Conservation (phyloP, 495 filamentous ascomycete species). For the Lineolata rhizophorae region DNA sequence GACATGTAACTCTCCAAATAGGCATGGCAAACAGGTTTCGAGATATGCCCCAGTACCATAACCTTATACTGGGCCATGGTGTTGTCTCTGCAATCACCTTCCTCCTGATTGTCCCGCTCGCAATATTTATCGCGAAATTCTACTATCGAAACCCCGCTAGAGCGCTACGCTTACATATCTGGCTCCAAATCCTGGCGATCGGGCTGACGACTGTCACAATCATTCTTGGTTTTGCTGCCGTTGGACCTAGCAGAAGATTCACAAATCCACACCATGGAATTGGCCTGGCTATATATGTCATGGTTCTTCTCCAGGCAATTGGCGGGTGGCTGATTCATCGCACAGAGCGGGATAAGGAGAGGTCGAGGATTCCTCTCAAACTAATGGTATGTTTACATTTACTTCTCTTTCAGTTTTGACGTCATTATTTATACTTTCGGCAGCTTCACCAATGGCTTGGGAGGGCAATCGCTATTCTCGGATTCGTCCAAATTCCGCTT, state of each 20-base stretch:
- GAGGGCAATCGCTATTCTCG: constrained; percentile 50
- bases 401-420: background rate
- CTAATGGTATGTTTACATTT: constrained; percentile 36
- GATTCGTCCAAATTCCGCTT: constrained; percentile 68
- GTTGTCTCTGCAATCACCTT: constrained; percentile 76
- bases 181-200: constrained; percentile 65
- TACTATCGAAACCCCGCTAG: constrained; percentile 36
- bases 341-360: constrained; percentile 35
- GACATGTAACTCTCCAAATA: constrained; percentile 17
- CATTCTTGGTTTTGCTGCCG: constrained; percentile 55
- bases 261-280: constrained; percentile 87
- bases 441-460: constrained; percentile 76
- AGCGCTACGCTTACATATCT: constrained; percentile 63
- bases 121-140: constrained; percentile 62
- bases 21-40: constrained; percentile 85
- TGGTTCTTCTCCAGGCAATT: constrained; percentile 60
- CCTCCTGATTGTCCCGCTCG: constrained; percentile 56
- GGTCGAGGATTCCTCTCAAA: constrained; percentile 37
- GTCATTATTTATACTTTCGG: constrained; percentile 9
- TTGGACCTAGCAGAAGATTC: constrained; percentile 51
- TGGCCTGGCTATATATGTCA: constrained; percentile 68
- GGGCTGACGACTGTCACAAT: constrained; percentile 50
- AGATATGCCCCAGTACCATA: constrained; percentile 51
- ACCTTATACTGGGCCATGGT: constrained; percentile 61
- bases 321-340: constrained; percentile 52